Percentiles rank a stretch among this genome's conserved stretches.
Evolutionary conservation across 345 rosid species (phyloP).

Genomic region (Dipteronia dyeriana): DNA sequence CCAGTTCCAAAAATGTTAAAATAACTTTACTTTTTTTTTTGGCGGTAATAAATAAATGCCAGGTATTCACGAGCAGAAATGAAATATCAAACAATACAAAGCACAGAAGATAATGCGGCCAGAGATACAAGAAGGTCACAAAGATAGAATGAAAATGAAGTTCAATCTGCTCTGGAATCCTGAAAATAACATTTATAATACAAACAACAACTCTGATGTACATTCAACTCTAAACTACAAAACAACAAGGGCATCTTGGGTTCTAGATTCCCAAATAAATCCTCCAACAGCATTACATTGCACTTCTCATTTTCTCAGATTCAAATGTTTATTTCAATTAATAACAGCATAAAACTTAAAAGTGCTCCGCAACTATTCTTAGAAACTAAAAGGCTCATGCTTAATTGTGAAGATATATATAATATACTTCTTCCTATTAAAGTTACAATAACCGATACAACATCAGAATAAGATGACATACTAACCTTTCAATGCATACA

Average conservation of each 20-base stretch:
- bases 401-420: neutral
- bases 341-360: neutral
- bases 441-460: neutral
- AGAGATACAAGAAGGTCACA: neutral
- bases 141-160: neutral
- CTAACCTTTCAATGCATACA: constrained; percentile 43
- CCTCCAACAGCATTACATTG: neutral
- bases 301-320: constrained; percentile 1
- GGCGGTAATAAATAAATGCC: neutral
- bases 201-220: neutral
- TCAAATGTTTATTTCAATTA: neutral
- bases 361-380: neutral
- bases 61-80: constrained; percentile 1
- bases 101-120: neutral
- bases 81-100: neutral
- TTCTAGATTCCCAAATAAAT: neutral
- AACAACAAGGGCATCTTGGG: neutral
- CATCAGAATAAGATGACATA: constrained; percentile 6
- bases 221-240: neutral
- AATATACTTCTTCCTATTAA: constrained; percentile 1
- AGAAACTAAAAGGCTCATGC: neutral
- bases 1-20: neutral
- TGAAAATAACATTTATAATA: too few relatives aligned
- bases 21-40: constrained; percentile 1
- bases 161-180: constrained; percentile 5